Evolutionary conservation across 441 rosid genomes (phyloP).

Genomic region (Erodium trifolium): DNA sequence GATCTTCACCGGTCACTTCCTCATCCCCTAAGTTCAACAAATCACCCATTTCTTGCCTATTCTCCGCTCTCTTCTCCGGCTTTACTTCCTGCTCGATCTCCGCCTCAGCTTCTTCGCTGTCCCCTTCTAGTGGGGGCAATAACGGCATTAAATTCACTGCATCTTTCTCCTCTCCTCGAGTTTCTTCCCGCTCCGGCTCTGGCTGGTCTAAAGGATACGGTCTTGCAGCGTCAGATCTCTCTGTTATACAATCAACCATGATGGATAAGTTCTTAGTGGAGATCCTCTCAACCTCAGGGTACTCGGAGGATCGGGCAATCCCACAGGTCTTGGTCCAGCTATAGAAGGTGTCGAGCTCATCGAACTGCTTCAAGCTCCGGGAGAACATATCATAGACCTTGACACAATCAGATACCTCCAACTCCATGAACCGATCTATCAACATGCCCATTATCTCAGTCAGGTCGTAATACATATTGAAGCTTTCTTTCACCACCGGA

Average conservation of each 20-base stretch:
- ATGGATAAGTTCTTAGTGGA: constrained; percentile 69
- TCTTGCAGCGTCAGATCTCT: constrained; percentile 39
- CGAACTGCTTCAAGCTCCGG: constrained; percentile 54
- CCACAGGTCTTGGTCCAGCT: constrained; percentile 63
- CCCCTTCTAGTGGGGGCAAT: constrained; percentile 45
- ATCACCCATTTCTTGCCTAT: constrained; percentile 34
- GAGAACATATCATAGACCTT: constrained; percentile 62
- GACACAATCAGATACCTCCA: constrained; percentile 48
- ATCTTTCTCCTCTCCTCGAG: too few relatives aligned
- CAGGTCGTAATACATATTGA: constrained; percentile 57
- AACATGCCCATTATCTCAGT: constrained; percentile 52
- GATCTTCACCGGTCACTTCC: constrained; percentile 29
- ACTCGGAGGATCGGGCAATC: constrained; percentile 63
- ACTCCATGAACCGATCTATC: constrained; percentile 75
- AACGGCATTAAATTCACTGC: constrained; percentile 46
- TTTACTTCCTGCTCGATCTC: constrained; percentile 16
- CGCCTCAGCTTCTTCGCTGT: constrained; percentile 20
- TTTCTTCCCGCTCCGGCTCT: constrained; percentile 12
- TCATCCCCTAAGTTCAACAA: constrained; percentile 51
- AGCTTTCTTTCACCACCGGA: constrained; percentile 67
- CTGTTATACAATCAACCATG: constrained; percentile 74
- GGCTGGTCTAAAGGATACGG: constrained; percentile 18
- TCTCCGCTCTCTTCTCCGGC: constrained; percentile 18
- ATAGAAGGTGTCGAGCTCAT: constrained; percentile 63
- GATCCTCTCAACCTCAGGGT: constrained; percentile 69